Evolutionary conservation across 768 basidiomycete species (phyloP), one percentile per base, ranked within the genome.

Genomic region (Chalciporus piperatus): DNA sequence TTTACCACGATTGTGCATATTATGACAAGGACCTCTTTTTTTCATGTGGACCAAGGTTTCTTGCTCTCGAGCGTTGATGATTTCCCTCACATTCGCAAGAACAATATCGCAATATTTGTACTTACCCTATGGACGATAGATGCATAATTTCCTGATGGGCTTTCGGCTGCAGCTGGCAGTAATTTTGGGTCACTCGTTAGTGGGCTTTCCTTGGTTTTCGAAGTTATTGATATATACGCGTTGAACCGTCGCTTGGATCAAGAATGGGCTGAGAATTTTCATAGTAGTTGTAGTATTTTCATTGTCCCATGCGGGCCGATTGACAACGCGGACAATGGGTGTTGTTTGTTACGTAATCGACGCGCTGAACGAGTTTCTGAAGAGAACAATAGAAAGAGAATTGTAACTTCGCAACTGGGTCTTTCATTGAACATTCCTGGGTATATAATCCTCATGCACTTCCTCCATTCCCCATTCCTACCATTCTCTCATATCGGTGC

Each of bases 311-410:
- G 25, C 22, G n/a, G n/a, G n/a, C n/a, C n/a, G 25, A 19, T 9
- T 33, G 27, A 53, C 47, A 59, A 62, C 56, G 59, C 50, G 50
- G 48, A 66, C 63, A 66, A 64, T 66, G 61, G 50, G 33, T 45
- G 43, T 17, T n/a, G 22, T 37, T 37, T 41, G 33, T 65, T 65
- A 64, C 51, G 52, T 64, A 55, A 60, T 47, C 0, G 37, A 23
- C 1, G 16, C 7, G 7, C 22, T 40, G 28, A 40, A 45, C n/a
- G 25, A 25, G 33, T 33, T 56, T 53, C 55, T 42, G n/a, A 11
- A 20, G 42, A 70, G 65, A 67, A 70, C 69, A 70, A 68, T 68
- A 70, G 52, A 54, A 51, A 20, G 25, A 12, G 32, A 32, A 9
- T 27, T 5, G 27, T 27, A 32, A 32, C 13, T 12, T 30, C 28